These are phyloP conservation scores for Pseudocercospora macadamiae DNA, from an alignment of 2,329 filamentous ascomycete genomes.

Conservation along the genomic window DNA sequence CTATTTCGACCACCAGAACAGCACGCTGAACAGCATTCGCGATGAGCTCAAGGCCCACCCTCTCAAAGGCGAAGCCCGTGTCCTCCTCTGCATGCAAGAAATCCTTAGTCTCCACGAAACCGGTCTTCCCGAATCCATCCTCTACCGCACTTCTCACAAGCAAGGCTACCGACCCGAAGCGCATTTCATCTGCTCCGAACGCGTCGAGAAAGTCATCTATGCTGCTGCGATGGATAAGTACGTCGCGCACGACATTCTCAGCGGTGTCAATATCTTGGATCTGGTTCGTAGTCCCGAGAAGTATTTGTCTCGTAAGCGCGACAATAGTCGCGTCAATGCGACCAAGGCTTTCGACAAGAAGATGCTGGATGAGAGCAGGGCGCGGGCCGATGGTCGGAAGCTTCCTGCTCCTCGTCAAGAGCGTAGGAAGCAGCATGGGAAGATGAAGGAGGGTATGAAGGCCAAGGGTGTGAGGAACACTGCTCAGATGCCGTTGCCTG, in stretches of 20 bases:
- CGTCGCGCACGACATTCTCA: slow-evolving; percentile 20
- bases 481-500: no score
- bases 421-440: no score
- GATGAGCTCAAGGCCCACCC: not conserved
- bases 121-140: slow-evolving; percentile 13
- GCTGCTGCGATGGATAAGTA: slow-evolving; percentile 20
- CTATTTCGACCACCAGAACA: slow-evolving; percentile 18
- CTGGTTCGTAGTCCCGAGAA: slow-evolving; percentile 12
- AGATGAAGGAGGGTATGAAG: not conserved
- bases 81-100: slow-evolving; percentile 18
- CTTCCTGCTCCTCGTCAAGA: no score
- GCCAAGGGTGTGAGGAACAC: no score
- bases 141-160: slow-evolving; percentile 8
- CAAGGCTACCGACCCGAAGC: slow-evolving; percentile 17
- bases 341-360: slow-evolving; percentile 20
- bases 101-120: slow-evolving; percentile 18
- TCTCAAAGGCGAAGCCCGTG: slow-evolving; percentile 15
- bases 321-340: slow-evolving; percentile 23
- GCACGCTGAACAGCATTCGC: slow-evolving; percentile 5
- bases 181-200: slow-evolving; percentile 13
- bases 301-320: slow-evolving; percentile 21
- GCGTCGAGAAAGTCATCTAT: slow-evolving; percentile 14
- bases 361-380: slow-evolving; percentile 5
- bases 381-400: not conserved
- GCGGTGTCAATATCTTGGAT: slow-evolving; percentile 5